Base-by-base conservation (phyloP, 257 asterid genomes). In the Solanum phureja region DNA sequence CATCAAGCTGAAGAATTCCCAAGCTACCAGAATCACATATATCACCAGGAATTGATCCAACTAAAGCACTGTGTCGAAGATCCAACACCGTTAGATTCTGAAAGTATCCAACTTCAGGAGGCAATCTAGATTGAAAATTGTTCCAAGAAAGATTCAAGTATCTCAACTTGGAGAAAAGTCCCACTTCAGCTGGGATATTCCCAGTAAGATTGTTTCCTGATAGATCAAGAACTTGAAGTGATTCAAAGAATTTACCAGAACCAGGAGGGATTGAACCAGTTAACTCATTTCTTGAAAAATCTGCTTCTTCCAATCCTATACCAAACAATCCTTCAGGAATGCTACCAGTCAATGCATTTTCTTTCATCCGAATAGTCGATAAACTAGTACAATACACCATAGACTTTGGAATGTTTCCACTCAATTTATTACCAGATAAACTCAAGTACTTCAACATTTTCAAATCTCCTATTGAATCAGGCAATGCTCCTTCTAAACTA, bases 1-100 rank as follows among this genome's bases (percentile, higher is more conserved):
- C 99, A 93, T 97, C 99, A 49, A 97, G 96, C 87, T 97, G 99
- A 86, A 97, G 96, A 60, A 97, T 94, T 24, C 90, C 93, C 89
- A 97, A 88, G 94, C 94, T 95, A 73, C 97, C 96, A 11, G 99
- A 96, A 62, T 92, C 96, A 87, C 99, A 97, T 16, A 97, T 91
- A 87, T 94, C 98, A 24, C 91, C 93, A 0, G 99, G 99, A 84
- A 97, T 93, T 1, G 93, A 68, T 60, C 99, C 99, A 40, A 87
- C 83, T 87, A 97, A 74, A 4, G 91, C 94, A 73, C 93, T 91
- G 82, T 69, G 88, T 7, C 98, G 91, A 86, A 96, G 94, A 94
- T 97, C 99, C 49, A 97, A 88, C 62, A 94, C 96, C 5, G 92
- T 88, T 23, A 97, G 94, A 88, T 92, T 93, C 95, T 90, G 95